Percentiles rank a stretch among this genome's conserved stretches.
phyloP scores from a whole-genome alignment of 345 rosid species.

The Populus tremula region DNA sequence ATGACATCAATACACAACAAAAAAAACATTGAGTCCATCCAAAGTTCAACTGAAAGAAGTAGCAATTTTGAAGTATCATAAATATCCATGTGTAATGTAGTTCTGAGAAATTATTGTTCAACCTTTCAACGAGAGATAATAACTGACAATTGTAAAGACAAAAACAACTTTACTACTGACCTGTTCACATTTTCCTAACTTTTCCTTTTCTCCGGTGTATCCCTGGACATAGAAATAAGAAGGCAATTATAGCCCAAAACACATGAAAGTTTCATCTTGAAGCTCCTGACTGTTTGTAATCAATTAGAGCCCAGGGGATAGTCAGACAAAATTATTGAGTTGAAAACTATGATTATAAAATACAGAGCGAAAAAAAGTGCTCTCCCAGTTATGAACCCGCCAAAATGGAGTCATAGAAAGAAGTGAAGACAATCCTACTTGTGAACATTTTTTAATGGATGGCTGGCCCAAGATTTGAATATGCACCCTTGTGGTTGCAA shows the following conservation, averaged over 20 bases:
- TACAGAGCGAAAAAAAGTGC: background rate
- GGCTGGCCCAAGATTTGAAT: background rate
- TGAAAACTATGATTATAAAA: background rate
- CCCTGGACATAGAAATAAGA: constrained; percentile 48
- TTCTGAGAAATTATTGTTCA: background rate
- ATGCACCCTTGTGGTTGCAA: background rate
- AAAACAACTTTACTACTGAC: constrained; percentile 31
- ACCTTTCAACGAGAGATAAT: background rate
- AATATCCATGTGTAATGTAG: background rate
- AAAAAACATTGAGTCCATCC: background rate
- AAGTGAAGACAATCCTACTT: no score
- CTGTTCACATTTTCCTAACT: constrained; percentile 90
- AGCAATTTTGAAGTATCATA: background rate
- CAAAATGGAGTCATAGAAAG: no score
- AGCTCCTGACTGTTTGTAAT: background rate
- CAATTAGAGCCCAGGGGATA: background rate
- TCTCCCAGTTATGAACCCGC: no score
- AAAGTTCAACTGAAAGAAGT: background rate
- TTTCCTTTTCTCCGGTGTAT: constrained; percentile 75
- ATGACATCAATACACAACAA: background rate
- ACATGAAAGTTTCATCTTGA: constrained; percentile 14
- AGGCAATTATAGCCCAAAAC: constrained; percentile 9
- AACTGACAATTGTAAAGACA: background rate
- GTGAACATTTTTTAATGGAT: background rate
- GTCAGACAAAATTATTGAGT: constrained; percentile 4